Base-by-base conservation (phyloP, 495 filamentous ascomycete species). In the Talaromyces wortmannii region DNA sequence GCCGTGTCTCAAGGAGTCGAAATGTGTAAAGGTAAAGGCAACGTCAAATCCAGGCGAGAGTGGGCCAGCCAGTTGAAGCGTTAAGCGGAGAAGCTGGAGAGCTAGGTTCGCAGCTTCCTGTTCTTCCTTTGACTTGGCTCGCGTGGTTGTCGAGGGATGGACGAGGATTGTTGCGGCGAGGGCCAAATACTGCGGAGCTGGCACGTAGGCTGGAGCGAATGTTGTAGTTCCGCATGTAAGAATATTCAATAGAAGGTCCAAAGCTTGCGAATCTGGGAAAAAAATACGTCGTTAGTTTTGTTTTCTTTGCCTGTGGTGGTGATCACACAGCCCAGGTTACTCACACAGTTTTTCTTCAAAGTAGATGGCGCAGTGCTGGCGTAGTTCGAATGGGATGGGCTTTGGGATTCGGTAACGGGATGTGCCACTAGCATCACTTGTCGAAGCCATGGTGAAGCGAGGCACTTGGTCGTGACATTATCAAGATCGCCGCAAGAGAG, bases 341-440 rank as follows among this genome's bases (percentile, higher is more conserved):
- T 32, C 68, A 90, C 87, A 87, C 16, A 90, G 79, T 40, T 82
- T 76, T 64, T 92, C 89, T 63, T 91, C 88, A 4, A 92, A 73
- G 65, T 87, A 89, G 31, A 91, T 85, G 48, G 80, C 80, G 47
- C 79, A 82, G 59, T 89, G 83, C 45, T 83, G 72, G 30, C 75
- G 78, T 6, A 92, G 65, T 57, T 86, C 81, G 48, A 77, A 81
- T 0, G 86, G 81, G 1, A 91, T 66, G 31, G 67, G 65, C 46
- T 70, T 75, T 3, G 78, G 75, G 12, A 75, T 67, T 44, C 82
- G 80, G 62, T 83, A 86, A 40, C 44, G 42, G 61, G 58, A 63
- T 23, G 23, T 4, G 23, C 23, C 23, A 23, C 23, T 23, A 23
- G 23, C 23, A 23, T 23, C 23, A 23, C 23, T 4, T 23, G 58